Conservation (phyloP, 2,329 filamentous ascomycete species). For the Aphanocladium album region DNA sequence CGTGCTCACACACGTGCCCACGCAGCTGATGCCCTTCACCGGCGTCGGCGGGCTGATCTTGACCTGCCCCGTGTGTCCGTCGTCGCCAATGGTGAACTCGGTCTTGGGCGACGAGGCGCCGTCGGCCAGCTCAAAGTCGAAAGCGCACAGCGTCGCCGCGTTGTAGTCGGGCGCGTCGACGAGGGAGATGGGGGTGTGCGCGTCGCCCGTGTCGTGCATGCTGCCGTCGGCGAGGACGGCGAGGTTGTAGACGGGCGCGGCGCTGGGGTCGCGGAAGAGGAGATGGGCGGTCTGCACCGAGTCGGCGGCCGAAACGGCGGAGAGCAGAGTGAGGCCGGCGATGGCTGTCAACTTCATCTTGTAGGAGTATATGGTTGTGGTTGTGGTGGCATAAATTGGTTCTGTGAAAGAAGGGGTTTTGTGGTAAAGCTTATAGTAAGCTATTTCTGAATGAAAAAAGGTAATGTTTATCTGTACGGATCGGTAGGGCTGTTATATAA, state of each 20-base stretch:
- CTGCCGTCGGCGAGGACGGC: slow-evolving; percentile 38
- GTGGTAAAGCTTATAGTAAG: too few relatives aligned
- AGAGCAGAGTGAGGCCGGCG: neutral
- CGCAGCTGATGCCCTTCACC: slow-evolving; percentile 38
- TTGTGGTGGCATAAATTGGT: neutral
- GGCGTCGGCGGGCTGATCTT: slow-evolving; percentile 40
- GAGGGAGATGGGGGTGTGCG: slow-evolving; percentile 32
- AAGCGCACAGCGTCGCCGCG: slow-evolving; percentile 37
- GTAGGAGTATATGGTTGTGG: slow-evolving; percentile 15
- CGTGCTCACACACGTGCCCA: slow-evolving; percentile 36
- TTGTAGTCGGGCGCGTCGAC: slow-evolving; percentile 41
- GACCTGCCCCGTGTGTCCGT: slow-evolving; percentile 33
- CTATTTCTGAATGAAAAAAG: too few relatives aligned
- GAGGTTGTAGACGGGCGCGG: slow-evolving; percentile 31
- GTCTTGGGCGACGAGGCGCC: slow-evolving; percentile 23
- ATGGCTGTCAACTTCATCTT: slow-evolving; percentile 8
- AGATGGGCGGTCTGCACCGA: slow-evolving; percentile 36
- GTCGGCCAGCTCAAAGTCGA: slow-evolving; percentile 22
- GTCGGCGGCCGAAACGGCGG: slow-evolving; percentile 13
- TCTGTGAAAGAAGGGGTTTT: neutral
- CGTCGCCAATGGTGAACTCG: slow-evolving; percentile 19
- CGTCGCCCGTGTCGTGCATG: slow-evolving; percentile 35
- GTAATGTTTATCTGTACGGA: neutral
- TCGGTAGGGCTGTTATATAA: neutral
- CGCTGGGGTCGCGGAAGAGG: slow-evolving; percentile 38